phyloP scores from a whole-genome alignment of 768 basidiomycete genomes.

The Suillus occidentalis region DNA sequence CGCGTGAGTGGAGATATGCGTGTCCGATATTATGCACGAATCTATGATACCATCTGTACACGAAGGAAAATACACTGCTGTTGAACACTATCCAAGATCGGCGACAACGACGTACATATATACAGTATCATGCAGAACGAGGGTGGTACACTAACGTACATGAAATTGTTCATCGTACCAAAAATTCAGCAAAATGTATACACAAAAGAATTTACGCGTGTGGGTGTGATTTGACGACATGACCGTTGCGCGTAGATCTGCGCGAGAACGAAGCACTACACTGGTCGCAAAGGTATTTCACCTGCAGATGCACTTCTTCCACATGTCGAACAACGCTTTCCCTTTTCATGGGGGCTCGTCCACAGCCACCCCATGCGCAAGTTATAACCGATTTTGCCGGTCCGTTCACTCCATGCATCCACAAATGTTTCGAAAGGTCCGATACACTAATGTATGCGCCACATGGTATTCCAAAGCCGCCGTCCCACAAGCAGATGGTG shows the following conservation, averaged over 20 bases:
- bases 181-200: background rate
- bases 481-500: constrained; percentile 14
- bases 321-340: constrained; percentile 30
- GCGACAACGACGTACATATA: background rate
- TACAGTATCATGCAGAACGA: background rate
- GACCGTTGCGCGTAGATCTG: constrained; percentile 18
- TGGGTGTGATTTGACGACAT: constrained; percentile 8
- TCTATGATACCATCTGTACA: background rate
- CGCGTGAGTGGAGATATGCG: too few species aligned
- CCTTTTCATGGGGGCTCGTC: constrained; percentile 19
- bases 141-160: background rate
- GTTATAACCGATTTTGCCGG: constrained; percentile 10
- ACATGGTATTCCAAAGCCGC: constrained; percentile 3
- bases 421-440: constrained; percentile 22
- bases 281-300: constrained; percentile 14
- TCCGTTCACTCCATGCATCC: constrained; percentile 21
- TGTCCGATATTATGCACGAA: background rate
- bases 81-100: background rate
- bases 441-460: background rate
- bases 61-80: background rate
- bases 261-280: constrained; percentile 30
- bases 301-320: constrained; percentile 25
- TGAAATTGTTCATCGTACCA: background rate
- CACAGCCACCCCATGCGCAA: constrained; percentile 25
- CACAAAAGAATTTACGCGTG: background rate